Evolutionary conservation across 768 basidiomycete species (phyloP).

Genomic region (Mycena crocata): DNA sequence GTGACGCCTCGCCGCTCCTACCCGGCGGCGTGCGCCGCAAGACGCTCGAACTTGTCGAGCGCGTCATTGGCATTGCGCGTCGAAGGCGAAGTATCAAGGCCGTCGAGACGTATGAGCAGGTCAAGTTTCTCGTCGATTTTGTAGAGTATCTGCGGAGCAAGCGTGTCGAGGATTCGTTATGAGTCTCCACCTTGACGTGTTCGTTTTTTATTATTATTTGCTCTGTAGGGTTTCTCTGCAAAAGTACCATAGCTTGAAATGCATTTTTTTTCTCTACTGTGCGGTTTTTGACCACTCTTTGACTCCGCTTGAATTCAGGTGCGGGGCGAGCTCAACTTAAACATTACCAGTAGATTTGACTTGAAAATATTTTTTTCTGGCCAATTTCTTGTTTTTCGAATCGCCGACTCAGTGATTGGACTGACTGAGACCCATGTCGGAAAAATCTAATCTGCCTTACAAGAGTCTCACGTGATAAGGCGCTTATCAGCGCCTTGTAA

Average conservation of each 20-base stretch:
- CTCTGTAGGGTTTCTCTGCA: conserved; percentile 20
- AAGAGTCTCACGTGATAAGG: too few relatives aligned
- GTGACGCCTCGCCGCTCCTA: conserved; percentile 2
- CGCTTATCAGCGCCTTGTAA: too few relatives aligned
- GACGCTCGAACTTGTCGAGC: conserved; percentile 50
- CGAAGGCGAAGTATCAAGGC: conserved; percentile 87
- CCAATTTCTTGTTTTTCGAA: too few relatives aligned
- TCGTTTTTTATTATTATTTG: conserved; percentile 20
- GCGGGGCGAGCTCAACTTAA: too few relatives aligned
- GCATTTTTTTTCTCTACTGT: too few relatives aligned
- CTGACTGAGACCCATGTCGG: too few relatives aligned
- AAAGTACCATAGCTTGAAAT: neutral
- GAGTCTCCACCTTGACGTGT: neutral
- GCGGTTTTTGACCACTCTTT: too few relatives aligned
- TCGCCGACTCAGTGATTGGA: too few relatives aligned
- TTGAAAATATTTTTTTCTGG: too few relatives aligned
- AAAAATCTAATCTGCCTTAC: too few relatives aligned
- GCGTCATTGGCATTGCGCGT: conserved; percentile 78
- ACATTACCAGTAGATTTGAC: too few relatives aligned
- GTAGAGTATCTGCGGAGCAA: conserved; percentile 65
- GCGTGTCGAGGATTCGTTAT: neutral
- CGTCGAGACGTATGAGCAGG: conserved; percentile 95
- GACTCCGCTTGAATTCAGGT: too few relatives aligned
- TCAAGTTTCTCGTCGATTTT: conserved; percentile 83
- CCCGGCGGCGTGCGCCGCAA: conserved; percentile 11